A percentile compares a stretch with the other conserved stretches of the same genome.
Conservation (phyloP, 1,284 basidiomycete species). For the Tylopilus sp. region DNA sequence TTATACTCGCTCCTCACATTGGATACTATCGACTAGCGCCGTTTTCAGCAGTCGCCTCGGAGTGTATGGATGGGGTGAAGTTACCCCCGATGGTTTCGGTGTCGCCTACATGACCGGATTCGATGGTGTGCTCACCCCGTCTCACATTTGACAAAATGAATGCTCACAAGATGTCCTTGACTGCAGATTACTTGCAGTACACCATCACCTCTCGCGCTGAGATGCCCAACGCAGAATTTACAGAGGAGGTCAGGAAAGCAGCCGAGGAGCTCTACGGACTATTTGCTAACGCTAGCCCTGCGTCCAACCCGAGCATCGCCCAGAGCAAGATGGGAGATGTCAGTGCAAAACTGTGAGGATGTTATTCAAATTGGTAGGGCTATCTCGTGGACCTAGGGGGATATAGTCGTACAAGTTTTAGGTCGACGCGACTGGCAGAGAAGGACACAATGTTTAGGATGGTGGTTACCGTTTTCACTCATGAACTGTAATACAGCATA, state of each 20-base stretch:
- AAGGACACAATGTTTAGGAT: background rate
- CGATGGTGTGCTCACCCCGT: conserved; percentile 43
- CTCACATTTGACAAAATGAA: background rate
- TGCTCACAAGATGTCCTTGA: conserved; percentile 2
- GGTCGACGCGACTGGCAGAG: background rate
- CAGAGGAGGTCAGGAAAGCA: conserved; percentile 61
- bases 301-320: background rate
- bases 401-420: background rate
- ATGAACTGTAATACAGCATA: background rate
- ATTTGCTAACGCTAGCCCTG: conserved; percentile 28
- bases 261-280: conserved; percentile 62
- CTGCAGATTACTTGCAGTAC: conserved; percentile 69
- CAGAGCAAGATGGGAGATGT: background rate
- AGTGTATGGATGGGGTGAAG: conserved; percentile 87
- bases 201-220: conserved; percentile 76
- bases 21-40: conserved; percentile 83
- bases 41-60: conserved; percentile 79
- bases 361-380: background rate
- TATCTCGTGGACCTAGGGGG: background rate
- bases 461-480: background rate
- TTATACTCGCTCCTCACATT: conserved; percentile 59
- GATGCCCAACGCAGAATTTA: conserved; percentile 70
- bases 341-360: conserved; percentile 18
- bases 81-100: conserved; percentile 77
- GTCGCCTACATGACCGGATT: conserved; percentile 76